Evolutionary conservation across 345 rosid species (phyloP).

Genomic region (Pseudoturritis turrita): DNA sequence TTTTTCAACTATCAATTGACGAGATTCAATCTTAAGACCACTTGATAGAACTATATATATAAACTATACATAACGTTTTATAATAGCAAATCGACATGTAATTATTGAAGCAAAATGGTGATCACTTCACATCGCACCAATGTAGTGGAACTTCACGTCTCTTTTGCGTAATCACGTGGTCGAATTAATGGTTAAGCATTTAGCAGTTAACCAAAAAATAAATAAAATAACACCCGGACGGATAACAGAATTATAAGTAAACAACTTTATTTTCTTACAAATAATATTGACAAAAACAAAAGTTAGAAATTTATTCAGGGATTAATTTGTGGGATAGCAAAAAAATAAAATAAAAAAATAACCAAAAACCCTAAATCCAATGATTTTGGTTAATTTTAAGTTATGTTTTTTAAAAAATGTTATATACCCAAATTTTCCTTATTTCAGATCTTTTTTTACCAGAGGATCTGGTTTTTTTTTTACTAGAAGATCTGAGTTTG

Average conservation of each 20-base stretch:
- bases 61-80: too few relatives aligned
- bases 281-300: too few relatives aligned
- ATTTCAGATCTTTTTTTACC: background rate
- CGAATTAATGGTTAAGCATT: background rate
- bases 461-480: too few relatives aligned
- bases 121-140: slow-evolving; percentile 20
- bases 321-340: too few relatives aligned
- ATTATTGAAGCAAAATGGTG: slow-evolving; percentile 9
- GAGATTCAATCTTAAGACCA: background rate
- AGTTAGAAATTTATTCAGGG: too few relatives aligned
- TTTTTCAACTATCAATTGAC: background rate
- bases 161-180: slow-evolving; percentile 10
- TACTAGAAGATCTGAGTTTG: background rate
- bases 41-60: background rate
- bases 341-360: too few relatives aligned
- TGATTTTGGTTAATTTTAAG: too few relatives aligned
- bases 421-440: too few relatives aligned
- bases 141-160: slow-evolving; percentile 28
- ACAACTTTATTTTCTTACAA: background rate
- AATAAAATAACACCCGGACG: background rate
- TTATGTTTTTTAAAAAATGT: too few relatives aligned
- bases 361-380: too few relatives aligned
- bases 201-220: background rate
- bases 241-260: background rate
- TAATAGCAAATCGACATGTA: slow-evolving; percentile 1